Conservation (phyloP, 345 rosid species). For the Citrus sinensis region DVS_A1.0 CM039165.1:17734501-17735000, state of each 20-base stretch:
- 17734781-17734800: slow-evolving; percentile 30
- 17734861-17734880: slow-evolving; percentile 32
- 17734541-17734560: background rate
- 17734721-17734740: slow-evolving; percentile 15
- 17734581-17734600: background rate
- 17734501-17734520: background rate
- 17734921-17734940: slow-evolving; percentile 69
- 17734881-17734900: slow-evolving; percentile 35
- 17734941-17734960: slow-evolving; percentile 11
- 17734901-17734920: slow-evolving; percentile 45
- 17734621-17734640: background rate
- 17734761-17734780: slow-evolving; percentile 39
- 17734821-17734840: slow-evolving; percentile 55
- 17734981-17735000: background rate
- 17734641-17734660: background rate
- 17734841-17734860: slow-evolving; percentile 47
- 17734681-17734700: background rate
- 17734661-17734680: background rate
- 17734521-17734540: background rate
- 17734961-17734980: background rate
- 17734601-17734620: background rate
- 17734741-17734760: slow-evolving; percentile 43
- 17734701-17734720: background rate
- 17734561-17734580: background rate
- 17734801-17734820: slow-evolving; percentile 32